Conservation (phyloP, 1,284 basidiomycete species). For the Ganoderma lucidum region DNA sequence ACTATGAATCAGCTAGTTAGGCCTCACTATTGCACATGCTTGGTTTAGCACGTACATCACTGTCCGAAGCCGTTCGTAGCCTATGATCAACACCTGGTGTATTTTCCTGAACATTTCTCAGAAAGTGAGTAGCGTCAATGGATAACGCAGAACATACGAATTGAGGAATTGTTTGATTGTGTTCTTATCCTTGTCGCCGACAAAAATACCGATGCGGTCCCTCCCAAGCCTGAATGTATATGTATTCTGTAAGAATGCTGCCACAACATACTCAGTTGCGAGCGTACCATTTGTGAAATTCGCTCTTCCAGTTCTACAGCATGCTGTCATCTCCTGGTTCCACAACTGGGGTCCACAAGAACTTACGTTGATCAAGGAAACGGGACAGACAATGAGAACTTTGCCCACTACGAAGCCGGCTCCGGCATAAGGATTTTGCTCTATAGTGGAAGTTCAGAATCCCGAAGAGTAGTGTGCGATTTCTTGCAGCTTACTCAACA, state of each 20-base stretch:
- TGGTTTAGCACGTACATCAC: constrained; percentile 64
- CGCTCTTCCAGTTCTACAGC: constrained; percentile 91
- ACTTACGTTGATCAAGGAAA: constrained; percentile 85
- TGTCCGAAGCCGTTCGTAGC: constrained; percentile 91
- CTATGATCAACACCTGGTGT: constrained; percentile 92
- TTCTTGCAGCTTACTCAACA: constrained; percentile 69
- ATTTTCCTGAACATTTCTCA: constrained; percentile 56
- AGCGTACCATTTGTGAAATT: constrained; percentile 90
- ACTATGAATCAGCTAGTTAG: constrained; percentile 43
- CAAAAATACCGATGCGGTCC: constrained; percentile 82
- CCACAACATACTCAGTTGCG: not conserved
- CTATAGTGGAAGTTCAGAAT: constrained; percentile 46
- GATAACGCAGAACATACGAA: constrained; percentile 52
- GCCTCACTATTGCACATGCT: constrained; percentile 9
- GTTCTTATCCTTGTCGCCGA: constrained; percentile 82
- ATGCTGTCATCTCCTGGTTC: not conserved
- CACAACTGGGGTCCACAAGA: not conserved
- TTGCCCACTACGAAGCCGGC: constrained; percentile 73
- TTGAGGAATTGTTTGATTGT: constrained; percentile 80
- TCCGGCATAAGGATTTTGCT: constrained; percentile 84
- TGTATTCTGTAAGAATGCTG: not conserved
- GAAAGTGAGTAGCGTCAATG: constrained; percentile 3
- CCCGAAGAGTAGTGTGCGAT: not conserved
- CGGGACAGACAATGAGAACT: constrained; percentile 93
- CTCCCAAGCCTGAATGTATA: constrained; percentile 66